Evolutionary conservation across 2,329 filamentous ascomycete genomes (phyloP).

Genomic region (Cercospora sojina): DNA sequence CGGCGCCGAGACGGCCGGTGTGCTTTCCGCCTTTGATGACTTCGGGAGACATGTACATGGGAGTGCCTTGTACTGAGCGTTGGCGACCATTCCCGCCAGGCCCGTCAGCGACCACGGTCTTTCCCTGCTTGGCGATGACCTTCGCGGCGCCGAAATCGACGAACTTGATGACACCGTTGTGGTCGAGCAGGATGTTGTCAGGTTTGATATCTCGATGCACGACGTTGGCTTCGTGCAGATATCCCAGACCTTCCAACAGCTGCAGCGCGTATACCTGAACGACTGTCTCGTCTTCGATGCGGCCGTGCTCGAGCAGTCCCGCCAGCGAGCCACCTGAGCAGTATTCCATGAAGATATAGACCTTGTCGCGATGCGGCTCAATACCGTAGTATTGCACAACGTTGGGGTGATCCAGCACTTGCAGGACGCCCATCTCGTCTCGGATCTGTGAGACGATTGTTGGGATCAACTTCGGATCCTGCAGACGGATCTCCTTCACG

Average conservation of each 20-base stretch:
- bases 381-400: slow-evolving; percentile 98
- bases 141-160: slow-evolving; percentile 98
- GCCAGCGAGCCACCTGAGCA: slow-evolving; percentile 93
- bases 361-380: slow-evolving; percentile 95
- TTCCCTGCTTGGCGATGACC: slow-evolving; percentile 89
- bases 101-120: slow-evolving; percentile 67
- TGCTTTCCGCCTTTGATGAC: slow-evolving; percentile 90
- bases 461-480: slow-evolving; percentile 94
- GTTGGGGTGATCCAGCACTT: slow-evolving; percentile 94
- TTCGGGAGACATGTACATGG: slow-evolving; percentile 99
- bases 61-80: slow-evolving; percentile 94
- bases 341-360: slow-evolving; percentile 99
- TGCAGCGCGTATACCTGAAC: slow-evolving; percentile 96
- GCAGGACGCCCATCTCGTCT: slow-evolving; percentile 95
- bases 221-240: slow-evolving; percentile 87
- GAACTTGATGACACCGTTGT: slow-evolving; percentile 98
- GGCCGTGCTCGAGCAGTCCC: slow-evolving; percentile 84
- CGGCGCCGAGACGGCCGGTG: slow-evolving; percentile 75
- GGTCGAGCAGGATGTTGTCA: slow-evolving; percentile 92
- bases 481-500: slow-evolving; percentile 95
- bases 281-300: slow-evolving; percentile 96
- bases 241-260: slow-evolving; percentile 87
- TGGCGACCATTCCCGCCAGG: slow-evolving; percentile 38
- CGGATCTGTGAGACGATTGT: slow-evolving; percentile 90
- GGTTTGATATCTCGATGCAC: slow-evolving; percentile 98